These are phyloP conservation scores for Gymnopilus junonius DNA, from an alignment of 768 basidiomycete genomes.

Conservation along the genomic window DNA sequence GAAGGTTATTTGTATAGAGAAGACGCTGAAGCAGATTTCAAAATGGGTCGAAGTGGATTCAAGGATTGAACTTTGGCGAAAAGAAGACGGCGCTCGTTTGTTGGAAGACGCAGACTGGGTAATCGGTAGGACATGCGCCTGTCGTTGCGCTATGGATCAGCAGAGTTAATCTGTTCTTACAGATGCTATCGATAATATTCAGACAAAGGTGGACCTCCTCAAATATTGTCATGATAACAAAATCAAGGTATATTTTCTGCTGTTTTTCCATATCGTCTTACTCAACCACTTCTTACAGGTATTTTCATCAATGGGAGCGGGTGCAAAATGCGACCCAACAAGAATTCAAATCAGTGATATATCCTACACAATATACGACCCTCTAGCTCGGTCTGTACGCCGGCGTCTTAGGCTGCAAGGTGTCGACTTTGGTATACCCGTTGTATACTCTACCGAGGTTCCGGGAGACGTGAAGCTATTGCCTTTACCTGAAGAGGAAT, in stretches of 20 bases:
- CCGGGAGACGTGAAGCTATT: constrained; percentile 87
- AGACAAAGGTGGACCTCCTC: constrained; percentile 93
- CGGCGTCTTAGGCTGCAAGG: constrained; percentile 68
- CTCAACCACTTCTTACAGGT: constrained; percentile 58
- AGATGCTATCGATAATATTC: constrained; percentile 98
- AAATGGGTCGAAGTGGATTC: constrained; percentile 90
- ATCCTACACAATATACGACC: constrained; percentile 90
- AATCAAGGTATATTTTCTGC: constrained; percentile 62
- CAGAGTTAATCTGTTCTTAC: background rate
- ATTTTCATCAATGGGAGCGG: constrained; percentile 97
- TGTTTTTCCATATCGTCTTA: background rate
- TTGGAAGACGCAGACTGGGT: constrained; percentile 94
- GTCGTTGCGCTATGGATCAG: background rate
- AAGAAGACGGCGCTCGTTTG: constrained; percentile 74
- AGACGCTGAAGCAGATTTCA: constrained; percentile 69
- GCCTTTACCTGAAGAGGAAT: constrained; percentile 91
- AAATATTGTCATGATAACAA: constrained; percentile 81
- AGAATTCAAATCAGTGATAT: constrained; percentile 96
- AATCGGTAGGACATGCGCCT: constrained; percentile 58
- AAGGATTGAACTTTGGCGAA: constrained; percentile 83
- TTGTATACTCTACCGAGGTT: constrained; percentile 96
- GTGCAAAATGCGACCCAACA: constrained; percentile 94
- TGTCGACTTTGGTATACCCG: constrained; percentile 73
- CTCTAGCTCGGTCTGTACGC: constrained; percentile 90
- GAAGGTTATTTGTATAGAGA: constrained; percentile 82